Evolutionary conservation across 306 rosid species (phyloP).

Genomic region (Rosa rugosa): DNA sequence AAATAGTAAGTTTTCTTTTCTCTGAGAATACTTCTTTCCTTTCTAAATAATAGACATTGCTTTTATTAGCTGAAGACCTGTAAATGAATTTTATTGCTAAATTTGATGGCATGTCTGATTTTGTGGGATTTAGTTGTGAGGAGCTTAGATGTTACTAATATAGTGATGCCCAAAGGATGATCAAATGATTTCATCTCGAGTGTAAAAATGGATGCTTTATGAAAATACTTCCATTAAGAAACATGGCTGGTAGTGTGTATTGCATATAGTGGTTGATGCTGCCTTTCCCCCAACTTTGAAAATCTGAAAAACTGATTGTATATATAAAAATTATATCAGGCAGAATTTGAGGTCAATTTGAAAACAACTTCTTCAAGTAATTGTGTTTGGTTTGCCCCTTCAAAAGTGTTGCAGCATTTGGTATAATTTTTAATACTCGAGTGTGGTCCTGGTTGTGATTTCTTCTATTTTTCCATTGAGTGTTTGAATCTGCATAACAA

Average conservation of each 20-base stretch:
- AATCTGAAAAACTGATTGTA: not conserved
- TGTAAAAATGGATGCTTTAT: not conserved
- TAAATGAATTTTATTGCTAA: not conserved
- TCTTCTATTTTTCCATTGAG: not conserved
- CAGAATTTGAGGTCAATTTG: not conserved
- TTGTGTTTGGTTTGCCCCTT: not conserved
- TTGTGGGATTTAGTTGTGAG: not conserved
- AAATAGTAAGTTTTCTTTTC: constrained; percentile 54
- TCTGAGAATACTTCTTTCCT: not conserved
- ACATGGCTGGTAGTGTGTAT: not conserved
- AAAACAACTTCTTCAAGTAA: not conserved
- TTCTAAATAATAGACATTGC: not conserved
- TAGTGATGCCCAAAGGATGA: not conserved
- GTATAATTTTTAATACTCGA: not conserved
- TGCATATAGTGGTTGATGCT: not conserved
- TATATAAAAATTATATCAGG: no score
- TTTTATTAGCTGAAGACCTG: not conserved
- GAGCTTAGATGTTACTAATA: not conserved
- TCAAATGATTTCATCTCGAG: not conserved
- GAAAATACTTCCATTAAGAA: not conserved
- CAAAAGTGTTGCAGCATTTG: not conserved
- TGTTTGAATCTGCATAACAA: not conserved
- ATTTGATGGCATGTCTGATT: not conserved
- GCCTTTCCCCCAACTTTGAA: not conserved
- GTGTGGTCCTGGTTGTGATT: not conserved